phyloP scores from a whole-genome alignment of 148 eudicot species.

The Gaultheria prostrata region DNA sequence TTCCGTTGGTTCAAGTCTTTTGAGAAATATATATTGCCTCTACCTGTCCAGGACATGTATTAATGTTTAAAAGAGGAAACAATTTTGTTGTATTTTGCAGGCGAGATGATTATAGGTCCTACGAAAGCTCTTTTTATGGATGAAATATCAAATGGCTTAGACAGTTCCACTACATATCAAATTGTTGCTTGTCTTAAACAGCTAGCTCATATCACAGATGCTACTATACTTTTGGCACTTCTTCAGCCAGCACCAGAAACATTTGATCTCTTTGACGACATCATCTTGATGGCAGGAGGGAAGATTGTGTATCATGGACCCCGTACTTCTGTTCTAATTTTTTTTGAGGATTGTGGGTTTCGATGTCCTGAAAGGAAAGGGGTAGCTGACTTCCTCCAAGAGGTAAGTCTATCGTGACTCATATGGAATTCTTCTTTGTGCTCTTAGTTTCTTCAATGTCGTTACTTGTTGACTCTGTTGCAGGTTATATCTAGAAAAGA shows the following conservation, averaged over 20 bases:
- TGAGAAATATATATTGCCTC: background rate
- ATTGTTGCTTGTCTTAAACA: conserved; percentile 68
- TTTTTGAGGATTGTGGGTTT: conserved; percentile 65
- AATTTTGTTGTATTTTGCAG: conserved; percentile 28
- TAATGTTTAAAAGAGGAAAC: background rate
- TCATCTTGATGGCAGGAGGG: conserved; percentile 81
- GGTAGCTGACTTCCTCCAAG: conserved; percentile 83
- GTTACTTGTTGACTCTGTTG: background rate
- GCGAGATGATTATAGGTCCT: conserved; percentile 90
- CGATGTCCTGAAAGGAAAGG: conserved; percentile 85
- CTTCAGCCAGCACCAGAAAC: conserved; percentile 90
- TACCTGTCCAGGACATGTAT: background rate
- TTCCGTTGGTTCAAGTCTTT: background rate
- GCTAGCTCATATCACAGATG: conserved; percentile 63
- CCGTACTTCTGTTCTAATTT: conserved; percentile 36
- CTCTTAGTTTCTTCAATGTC: background rate
- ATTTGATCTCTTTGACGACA: conserved; percentile 75
- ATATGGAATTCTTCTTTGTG: background rate
- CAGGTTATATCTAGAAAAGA: conserved; percentile 82
- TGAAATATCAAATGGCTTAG: conserved; percentile 90
- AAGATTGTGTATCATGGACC: conserved; percentile 80
- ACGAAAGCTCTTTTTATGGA: conserved; percentile 75
- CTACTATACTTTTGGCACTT: conserved; percentile 64
- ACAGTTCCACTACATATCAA: conserved; percentile 85
- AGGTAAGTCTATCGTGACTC: conserved; percentile 38